A percentile compares a stretch with the other conserved stretches of the same genome.
Conservation (phyloP, 352 stramenopile species). For the Globisporangium splendens region DNA sequence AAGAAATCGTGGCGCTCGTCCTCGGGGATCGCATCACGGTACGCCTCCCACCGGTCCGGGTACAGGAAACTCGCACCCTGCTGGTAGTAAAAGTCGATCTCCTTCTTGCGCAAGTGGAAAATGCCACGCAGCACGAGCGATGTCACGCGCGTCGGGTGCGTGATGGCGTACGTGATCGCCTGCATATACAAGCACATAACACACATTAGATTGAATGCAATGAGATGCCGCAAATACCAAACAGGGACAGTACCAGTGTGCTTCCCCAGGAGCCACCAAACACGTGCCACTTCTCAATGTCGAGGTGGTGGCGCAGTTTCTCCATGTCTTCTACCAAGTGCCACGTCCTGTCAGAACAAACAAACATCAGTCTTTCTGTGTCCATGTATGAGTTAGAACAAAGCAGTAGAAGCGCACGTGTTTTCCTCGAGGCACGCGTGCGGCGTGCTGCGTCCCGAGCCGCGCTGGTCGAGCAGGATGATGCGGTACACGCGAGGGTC, state of each 20-base stretch:
- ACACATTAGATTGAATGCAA: constrained; percentile 1
- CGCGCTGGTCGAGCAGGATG: constrained; percentile 93
- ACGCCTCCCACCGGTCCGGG: constrained; percentile 89
- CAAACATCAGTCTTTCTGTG: background rate
- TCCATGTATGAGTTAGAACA: too few relatives aligned
- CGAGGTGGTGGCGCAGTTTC: constrained; percentile 77
- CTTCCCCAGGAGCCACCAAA: constrained; percentile 94
- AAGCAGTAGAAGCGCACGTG: constrained; percentile 37
- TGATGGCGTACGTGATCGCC: constrained; percentile 90
- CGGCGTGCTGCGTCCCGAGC: constrained; percentile 85
- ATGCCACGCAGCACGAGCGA: constrained; percentile 91
- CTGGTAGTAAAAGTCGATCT: constrained; percentile 94
- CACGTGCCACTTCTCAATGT: constrained; percentile 91
- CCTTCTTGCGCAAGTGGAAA: constrained; percentile 87
- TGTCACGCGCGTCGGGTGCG: constrained; percentile 76
- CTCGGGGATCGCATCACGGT: constrained; percentile 83
- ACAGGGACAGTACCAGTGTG: constrained; percentile 58
- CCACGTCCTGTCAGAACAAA: constrained; percentile 51
- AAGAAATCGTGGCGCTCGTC: constrained; percentile 83
- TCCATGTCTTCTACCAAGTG: constrained; percentile 94
- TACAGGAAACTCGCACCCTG: constrained; percentile 87
- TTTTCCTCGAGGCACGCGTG: constrained; percentile 88
- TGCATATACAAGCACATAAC: constrained; percentile 11
- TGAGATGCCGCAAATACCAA: background rate
- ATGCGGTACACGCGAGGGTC: constrained; percentile 90